Base-by-base conservation (phyloP, 306 rosid species). In the Fragaria ananassa region DNA sequence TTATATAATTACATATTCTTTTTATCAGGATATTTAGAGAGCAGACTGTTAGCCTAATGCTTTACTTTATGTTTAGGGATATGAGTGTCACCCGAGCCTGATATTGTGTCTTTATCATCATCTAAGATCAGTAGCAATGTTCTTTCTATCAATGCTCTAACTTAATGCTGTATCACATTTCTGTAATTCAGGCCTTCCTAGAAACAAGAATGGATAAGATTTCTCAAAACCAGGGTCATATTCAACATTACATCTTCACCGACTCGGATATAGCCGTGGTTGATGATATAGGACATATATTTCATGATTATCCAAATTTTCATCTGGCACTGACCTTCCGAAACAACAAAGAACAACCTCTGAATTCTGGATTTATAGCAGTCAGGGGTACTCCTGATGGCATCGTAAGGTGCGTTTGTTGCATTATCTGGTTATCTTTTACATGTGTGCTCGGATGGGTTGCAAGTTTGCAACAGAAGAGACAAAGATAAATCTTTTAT, bases 361-460 rank as follows among this genome's bases (percentile, higher is more conserved):
- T 95, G 74, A 95, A 95, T 88, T 95, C 97, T 15, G 97, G 98
- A 73, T 95, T 92, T 83, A 90, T 95, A 79, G 98, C 96, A 68
- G 96, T 92, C 45, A 89, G 90, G 93, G 98, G 97, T 72, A 89
- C 98, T 61, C 76, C 74, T 42, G 96, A 84, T 51, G 96, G 97
- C 63, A 82, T 95, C 80, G 81, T 82, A 75, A 95, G 97, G 98
- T 95, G 70, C 71, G 34, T 74, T 54, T 50, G 47, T 77, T 41
- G 50, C 14, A 61, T 71, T 25, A 21, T 50, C 42, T 57, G 47
- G 27, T 71, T 77, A 62, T 65, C 19, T 58, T 58, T 79, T 67
- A 80, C 54, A 73, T 57, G 19, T 71, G 18, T 66, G 18, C 19
- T 86, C 66, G 41, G 57, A 51, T 29, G 63, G 63, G 12, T 64